These are phyloP conservation scores for Didymella keratinophila DNA, from an alignment of 2,329 filamentous ascomycete species.

Conservation along the genomic window DNA sequence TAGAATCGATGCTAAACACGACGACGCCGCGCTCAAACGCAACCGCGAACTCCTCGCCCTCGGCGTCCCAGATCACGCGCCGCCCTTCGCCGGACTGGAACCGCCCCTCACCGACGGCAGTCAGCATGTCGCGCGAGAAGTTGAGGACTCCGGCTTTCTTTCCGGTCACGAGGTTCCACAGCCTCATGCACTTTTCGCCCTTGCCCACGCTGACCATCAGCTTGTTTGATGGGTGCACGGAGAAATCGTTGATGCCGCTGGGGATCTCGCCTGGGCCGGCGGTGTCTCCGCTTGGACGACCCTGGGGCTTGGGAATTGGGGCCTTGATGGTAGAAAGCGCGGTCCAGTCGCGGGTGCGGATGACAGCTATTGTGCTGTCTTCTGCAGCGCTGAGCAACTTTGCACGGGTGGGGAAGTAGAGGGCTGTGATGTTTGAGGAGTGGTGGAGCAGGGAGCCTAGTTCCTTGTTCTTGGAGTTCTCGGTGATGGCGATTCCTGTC, in stretches of 20 bases:
- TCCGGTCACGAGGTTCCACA: slow-evolving; percentile 97
- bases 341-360: slow-evolving; percentile 87
- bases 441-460: slow-evolving; percentile 89
- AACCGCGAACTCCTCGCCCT: slow-evolving; percentile 84
- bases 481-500: slow-evolving; percentile 75
- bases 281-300: slow-evolving; percentile 88
- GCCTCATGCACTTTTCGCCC: slow-evolving; percentile 87
- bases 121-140: slow-evolving; percentile 76
- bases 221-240: slow-evolving; percentile 95
- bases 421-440: slow-evolving; percentile 77
- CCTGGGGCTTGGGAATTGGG: slow-evolving; percentile 80
- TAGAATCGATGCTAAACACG: slow-evolving; percentile 88
- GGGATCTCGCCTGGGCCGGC: slow-evolving; percentile 81
- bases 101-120: slow-evolving; percentile 77
- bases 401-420: slow-evolving; percentile 82
- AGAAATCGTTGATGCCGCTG: slow-evolving; percentile 92
- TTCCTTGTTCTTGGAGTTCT: slow-evolving; percentile 88
- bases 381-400: slow-evolving; percentile 90
- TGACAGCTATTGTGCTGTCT: slow-evolving; percentile 90
- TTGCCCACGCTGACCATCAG: slow-evolving; percentile 92
- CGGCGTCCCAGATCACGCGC: slow-evolving; percentile 79
- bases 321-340: slow-evolving; percentile 87
- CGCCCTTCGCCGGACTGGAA: slow-evolving; percentile 83
- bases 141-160: slow-evolving; percentile 94
- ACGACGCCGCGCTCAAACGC: slow-evolving; percentile 86